Base-by-base conservation (phyloP, 2,329 filamentous ascomycete genomes). In the Xylaria sp. region DNA sequence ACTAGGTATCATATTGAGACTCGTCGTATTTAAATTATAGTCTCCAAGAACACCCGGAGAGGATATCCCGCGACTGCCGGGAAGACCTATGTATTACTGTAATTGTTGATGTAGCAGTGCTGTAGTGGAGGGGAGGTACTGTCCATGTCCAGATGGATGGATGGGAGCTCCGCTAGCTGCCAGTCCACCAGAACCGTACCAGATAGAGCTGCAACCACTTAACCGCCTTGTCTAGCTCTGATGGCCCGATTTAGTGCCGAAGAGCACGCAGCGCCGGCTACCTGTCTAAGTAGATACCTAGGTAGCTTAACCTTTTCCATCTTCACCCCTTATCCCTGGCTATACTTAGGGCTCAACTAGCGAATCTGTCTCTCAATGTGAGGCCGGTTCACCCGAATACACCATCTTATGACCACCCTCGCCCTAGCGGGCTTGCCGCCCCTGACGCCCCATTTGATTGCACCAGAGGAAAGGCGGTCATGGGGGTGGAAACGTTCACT, bases 121-220 rank as follows among this genome's bases (percentile, higher is more conserved):
- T n/a, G n/a, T n/a, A n/a, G n/a, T n/a, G n/a, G n/a, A n/a, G n/a
- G n/a, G n/a, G n/a, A n/a, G n/a, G n/a, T n/a, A n/a, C n/a, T n/a
- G n/a, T n/a, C n/a, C n/a, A n/a, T n/a, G n/a, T n/a, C n/a, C n/a
- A n/a, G n/a, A n/a, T n/a, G n/a, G n/a, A n/a, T n/a, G n/a, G n/a
- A n/a, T n/a, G n/a, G n/a, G n/a, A n/a, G n/a, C n/a, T n/a, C n/a
- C n/a, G n/a, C n/a, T n/a, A n/a, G n/a, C n/a, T n/a, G n/a, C n/a
- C n/a, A n/a, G n/a, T n/a, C n/a, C n/a, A n/a, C n/a, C n/a, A n/a
- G n/a, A n/a, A n/a, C n/a, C n/a, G n/a, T n/a, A n/a, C n/a, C n/a
- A n/a, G n/a, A n/a, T n/a, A n/a, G 8, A 43, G 25, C 38, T 60
- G 56, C 57, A 60, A 53, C 41, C 61, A 63, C 61, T 63, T 63